Evolutionary conservation across 2,329 filamentous ascomycete genomes (phyloP), one percentile per base, ranked within the genome.

Genomic region (Colletotrichum orbiculare): DNA sequence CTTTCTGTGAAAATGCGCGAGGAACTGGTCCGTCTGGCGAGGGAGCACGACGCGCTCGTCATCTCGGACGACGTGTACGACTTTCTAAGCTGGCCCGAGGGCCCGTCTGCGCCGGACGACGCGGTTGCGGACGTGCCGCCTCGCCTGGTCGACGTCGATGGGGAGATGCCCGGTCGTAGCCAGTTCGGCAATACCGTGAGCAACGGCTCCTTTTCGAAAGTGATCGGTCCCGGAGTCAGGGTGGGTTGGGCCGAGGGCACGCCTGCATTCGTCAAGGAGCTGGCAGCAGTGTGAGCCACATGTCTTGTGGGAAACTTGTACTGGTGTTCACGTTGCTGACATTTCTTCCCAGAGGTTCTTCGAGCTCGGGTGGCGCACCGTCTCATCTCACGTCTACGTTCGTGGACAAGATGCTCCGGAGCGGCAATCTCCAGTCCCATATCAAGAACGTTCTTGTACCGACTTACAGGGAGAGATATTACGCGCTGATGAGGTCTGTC

Each of bases 51-150:
- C 74, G 93, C 92, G 5, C 83, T 98, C 11, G 78, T 97, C 57
- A 84, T 97, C 17, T 88, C 87, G 45, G 95, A 98, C 78, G 96
- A 98, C 74, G 94, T 98, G 7, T 98, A 98, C 74, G 95, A 98
- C 75, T 91, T 95, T 67, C 82, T 98, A 2, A 91, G 94, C 74
- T 97, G 94, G 93, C 66, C 55, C 7, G 61, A 35, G 34, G 48
- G 55, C 2, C 41, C 76, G 77, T 15, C 80, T 75, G 67, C 69
- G 39, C 55, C 64, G 39, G 15, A 17, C 2, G 54, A 72, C 73
- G 39, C 76, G 76, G 34, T 80, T 74, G 67, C 67, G 25, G 52
- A 63, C 34, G 85, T 89, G 4, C 87, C 93, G 4, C 92, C 93
- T 3, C 87, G 93, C 1, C 81, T 97, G 0, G 88, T 92, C 12